Percentiles rank a stretch among this genome's conserved stretches.
Conservation (phyloP, 371 early-diverging fungal species). For the Rhizopus sp. region DNA sequence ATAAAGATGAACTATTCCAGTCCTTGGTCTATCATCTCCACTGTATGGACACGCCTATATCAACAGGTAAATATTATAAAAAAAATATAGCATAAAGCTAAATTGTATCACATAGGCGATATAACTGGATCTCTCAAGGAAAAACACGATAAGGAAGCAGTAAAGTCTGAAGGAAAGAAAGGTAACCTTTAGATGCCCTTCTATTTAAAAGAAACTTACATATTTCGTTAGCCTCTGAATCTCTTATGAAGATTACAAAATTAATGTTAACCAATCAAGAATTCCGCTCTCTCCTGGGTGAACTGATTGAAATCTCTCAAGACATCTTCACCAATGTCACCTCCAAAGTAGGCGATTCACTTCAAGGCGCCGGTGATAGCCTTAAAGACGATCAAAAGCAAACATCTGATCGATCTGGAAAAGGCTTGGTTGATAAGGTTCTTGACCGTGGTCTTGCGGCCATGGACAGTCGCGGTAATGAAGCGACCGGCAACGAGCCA, state of each 20-base stretch:
- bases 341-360: conserved; percentile 30
- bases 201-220: neutral
- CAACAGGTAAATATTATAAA: conserved; percentile 25
- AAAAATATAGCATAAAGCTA: neutral
- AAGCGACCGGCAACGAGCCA: neutral
- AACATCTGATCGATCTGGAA: conserved; percentile 9
- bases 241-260: conserved; percentile 44
- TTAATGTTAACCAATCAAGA: conserved; percentile 54
- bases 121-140: neutral
- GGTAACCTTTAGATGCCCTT: conserved; percentile 16
- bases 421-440: conserved; percentile 13
- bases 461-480: neutral
- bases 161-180: conserved; percentile 29
- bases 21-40: conserved; percentile 57
- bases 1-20: conserved; percentile 62
- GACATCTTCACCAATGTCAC: conserved; percentile 50
- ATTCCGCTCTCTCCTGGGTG: conserved; percentile 52
- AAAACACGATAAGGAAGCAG: conserved; percentile 1
- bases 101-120: neutral
- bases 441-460: conserved; percentile 6
- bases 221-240: conserved; percentile 31
- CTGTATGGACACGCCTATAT: conserved; percentile 21
- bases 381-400: conserved; percentile 17
- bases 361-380: conserved; percentile 26
- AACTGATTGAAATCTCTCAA: conserved; percentile 51